phyloP scores from a whole-genome alignment of 1,284 basidiomycete species.

The Termitomyces sp. region DNA sequence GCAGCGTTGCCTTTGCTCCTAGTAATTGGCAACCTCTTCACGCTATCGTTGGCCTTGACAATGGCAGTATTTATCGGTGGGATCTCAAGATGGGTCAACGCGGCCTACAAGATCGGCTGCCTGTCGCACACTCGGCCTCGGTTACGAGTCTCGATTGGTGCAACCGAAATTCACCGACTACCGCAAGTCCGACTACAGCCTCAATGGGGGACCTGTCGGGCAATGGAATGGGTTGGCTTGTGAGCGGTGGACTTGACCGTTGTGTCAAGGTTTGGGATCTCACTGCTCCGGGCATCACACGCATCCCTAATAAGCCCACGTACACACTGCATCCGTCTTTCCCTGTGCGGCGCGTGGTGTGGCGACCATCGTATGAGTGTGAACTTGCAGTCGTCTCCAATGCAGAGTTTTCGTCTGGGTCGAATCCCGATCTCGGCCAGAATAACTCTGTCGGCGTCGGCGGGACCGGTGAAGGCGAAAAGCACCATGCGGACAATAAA shows the following conservation, averaged over 20 bases:
- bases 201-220: constrained; percentile 22
- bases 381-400: constrained; percentile 74
- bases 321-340: constrained; percentile 76
- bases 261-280: constrained; percentile 88
- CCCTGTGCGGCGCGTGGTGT: constrained; percentile 69
- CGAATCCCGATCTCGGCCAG: constrained; percentile 27
- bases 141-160: constrained; percentile 81
- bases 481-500: constrained; percentile 1
- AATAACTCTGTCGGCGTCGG: constrained; percentile 2
- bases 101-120: constrained; percentile 67
- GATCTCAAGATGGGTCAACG: constrained; percentile 73
- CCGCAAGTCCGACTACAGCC: constrained; percentile 18
- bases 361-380: constrained; percentile 78
- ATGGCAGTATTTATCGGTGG: constrained; percentile 72
- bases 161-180: constrained; percentile 23
- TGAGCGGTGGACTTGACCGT: constrained; percentile 76
- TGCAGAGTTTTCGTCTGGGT: constrained; percentile 47
- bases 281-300: constrained; percentile 41
- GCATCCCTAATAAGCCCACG: constrained; percentile 55
- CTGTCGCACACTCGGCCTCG: constrained; percentile 74
- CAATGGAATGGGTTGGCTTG: constrained; percentile 68
- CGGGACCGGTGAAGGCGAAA: constrained; percentile 8
- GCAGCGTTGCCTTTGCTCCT: constrained; percentile 71
- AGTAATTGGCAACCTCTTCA: constrained; percentile 59
- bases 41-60: constrained; percentile 75